phyloP scores from a whole-genome alignment of 2,329 filamentous ascomycete genomes.

The Raffaelea albimanens region DNA sequence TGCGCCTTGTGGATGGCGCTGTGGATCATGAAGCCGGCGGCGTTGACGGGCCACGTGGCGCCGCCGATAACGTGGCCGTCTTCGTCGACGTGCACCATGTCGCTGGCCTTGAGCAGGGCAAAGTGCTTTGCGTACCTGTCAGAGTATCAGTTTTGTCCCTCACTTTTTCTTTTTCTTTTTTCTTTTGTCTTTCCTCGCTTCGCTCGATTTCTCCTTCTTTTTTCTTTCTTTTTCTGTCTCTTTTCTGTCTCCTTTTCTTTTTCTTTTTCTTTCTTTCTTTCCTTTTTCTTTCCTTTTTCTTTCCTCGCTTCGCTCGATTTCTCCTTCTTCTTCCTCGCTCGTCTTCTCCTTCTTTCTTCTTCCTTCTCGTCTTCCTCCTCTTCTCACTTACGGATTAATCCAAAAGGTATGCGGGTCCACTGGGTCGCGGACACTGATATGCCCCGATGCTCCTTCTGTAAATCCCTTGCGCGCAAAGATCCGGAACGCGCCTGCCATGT shows the following conservation, averaged over 20 bases:
- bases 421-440: slow-evolving; percentile 52
- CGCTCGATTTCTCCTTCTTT: neutral
- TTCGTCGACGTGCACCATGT: slow-evolving; percentile 49
- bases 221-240: no score
- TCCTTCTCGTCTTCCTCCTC: no score
- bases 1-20: slow-evolving; percentile 45
- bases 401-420: slow-evolving; percentile 46
- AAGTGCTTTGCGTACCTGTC: slow-evolving; percentile 41
- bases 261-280: no score
- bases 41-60: slow-evolving; percentile 38
- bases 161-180: neutral
- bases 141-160: neutral
- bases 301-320: no score
- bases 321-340: no score
- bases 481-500: slow-evolving; percentile 50
- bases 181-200: neutral
- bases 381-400: slow-evolving; percentile 48
- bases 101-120: slow-evolving; percentile 43
- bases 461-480: slow-evolving; percentile 51
- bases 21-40: slow-evolving; percentile 52
- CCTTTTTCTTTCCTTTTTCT: no score
- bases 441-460: slow-evolving; percentile 52
- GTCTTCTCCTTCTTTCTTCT: no score
- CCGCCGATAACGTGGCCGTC: slow-evolving; percentile 45
- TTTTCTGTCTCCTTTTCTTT: no score